Percentiles rank a stretch among this genome's conserved stretches.
Evolutionary conservation across 2,329 filamentous ascomycete genomes (phyloP).

Genomic region (Fonsecaea erecta): DNA sequence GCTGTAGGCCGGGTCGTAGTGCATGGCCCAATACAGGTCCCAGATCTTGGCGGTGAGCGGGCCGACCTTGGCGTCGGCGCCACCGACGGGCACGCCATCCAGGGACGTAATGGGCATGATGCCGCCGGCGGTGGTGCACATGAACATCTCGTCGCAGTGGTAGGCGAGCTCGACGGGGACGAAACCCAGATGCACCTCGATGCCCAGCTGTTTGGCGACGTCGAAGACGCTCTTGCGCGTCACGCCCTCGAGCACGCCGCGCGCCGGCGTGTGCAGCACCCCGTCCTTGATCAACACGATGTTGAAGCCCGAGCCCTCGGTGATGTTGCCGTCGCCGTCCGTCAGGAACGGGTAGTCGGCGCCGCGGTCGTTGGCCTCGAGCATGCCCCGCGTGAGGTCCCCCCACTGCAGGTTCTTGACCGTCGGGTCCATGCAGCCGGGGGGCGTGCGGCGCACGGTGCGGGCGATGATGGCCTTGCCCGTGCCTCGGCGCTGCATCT

Average conservation of each 20-base stretch:
- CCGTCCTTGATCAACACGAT: constrained; percentile 54
- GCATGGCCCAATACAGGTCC: constrained; percentile 58
- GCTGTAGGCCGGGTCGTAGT: constrained; percentile 48
- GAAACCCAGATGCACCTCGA: constrained; percentile 47
- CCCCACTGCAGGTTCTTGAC: constrained; percentile 60
- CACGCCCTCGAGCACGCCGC: constrained; percentile 56
- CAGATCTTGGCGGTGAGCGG: constrained; percentile 55
- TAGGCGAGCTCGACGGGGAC: constrained; percentile 52
- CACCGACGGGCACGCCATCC: constrained; percentile 50
- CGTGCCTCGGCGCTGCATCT: constrained; percentile 46
- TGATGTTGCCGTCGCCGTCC: constrained; percentile 56
- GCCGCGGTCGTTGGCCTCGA: constrained; percentile 55
- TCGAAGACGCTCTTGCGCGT: constrained; percentile 57
- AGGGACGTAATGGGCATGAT: constrained; percentile 58
- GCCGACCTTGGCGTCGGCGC: constrained; percentile 52
- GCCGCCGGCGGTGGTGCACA: constrained; percentile 60
- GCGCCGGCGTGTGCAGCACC: constrained; percentile 52
- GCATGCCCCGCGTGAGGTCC: constrained; percentile 52
- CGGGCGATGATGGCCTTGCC: constrained; percentile 52
- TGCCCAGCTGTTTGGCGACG: constrained; percentile 42
- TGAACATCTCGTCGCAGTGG: constrained; percentile 56
- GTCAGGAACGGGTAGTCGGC: constrained; percentile 57
- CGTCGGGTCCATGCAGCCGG: constrained; percentile 56
- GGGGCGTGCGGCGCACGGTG: constrained; percentile 53
- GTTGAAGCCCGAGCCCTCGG: constrained; percentile 59